Conservation (phyloP, 139 green algal genomes). For the Chlamydomonas sphaeroides region DNA sequence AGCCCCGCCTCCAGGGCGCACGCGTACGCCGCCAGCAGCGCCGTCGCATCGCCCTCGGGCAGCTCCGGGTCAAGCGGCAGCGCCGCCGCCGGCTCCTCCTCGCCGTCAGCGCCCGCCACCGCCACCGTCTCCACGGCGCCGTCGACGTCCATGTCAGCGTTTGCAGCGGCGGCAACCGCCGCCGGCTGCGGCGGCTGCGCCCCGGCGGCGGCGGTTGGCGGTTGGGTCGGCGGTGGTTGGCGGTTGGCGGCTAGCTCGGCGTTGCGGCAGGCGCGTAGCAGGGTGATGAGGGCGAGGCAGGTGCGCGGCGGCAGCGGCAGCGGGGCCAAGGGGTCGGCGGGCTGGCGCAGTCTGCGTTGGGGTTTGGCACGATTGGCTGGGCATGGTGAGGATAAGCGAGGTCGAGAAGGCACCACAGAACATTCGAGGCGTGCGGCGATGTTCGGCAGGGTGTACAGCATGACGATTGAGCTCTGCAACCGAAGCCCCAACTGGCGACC, state of each 20-base stretch:
- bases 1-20: conserved; percentile 20
- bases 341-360: background rate
- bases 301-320: conserved; percentile 32
- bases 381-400: no score
- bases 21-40: conserved; percentile 10
- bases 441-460: no score
- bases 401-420: no score
- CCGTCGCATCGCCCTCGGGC: background rate
- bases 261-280: conserved; percentile 8
- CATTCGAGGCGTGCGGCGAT: no score
- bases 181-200: background rate
- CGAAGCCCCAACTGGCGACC: no score
- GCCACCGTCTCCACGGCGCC: no score
- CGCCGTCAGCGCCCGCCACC: no score
- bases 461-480: no score
- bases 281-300: conserved; percentile 11
- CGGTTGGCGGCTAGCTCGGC: no score
- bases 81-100: background rate
- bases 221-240: no score
- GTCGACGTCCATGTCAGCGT: conserved; percentile 10
- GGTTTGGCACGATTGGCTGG: no score
- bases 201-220: background rate
- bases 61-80: background rate
- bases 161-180: background rate
- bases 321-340: conserved; percentile 16